phyloP scores from a whole-genome alignment of 225 moss, liverwort and hornwort genomes.

The Straminergon stramineum region DNA sequence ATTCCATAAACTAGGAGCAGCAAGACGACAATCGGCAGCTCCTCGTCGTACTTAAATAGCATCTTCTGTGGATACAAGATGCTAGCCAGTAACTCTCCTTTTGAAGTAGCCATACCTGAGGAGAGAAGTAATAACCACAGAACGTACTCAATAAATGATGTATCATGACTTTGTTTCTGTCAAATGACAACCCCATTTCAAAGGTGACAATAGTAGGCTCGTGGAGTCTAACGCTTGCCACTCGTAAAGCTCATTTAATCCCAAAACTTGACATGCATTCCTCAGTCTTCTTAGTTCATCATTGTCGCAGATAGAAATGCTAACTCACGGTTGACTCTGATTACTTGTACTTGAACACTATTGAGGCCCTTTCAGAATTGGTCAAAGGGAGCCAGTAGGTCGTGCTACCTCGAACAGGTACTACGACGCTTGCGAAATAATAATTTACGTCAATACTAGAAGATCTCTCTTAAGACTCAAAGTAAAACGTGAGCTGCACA shows the following conservation, averaged over 20 bases:
- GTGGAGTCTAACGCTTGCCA: background rate
- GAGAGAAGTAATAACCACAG: background rate
- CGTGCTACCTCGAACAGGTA: background rate
- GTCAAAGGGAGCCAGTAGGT: background rate
- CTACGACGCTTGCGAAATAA: background rate
- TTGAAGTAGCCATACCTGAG: slow-evolving; percentile 77
- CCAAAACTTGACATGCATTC: background rate
- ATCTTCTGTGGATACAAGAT: slow-evolving; percentile 81
- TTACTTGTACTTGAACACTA: background rate
- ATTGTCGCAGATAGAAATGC: background rate
- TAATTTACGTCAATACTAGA: background rate
- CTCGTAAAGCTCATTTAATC: background rate
- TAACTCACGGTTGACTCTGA: background rate
- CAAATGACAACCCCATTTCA: background rate
- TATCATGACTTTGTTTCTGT: background rate
- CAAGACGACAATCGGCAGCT: slow-evolving; percentile 66
- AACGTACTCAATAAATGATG: background rate
- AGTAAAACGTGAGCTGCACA: background rate
- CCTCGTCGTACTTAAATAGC: slow-evolving; percentile 89
- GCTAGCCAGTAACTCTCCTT: slow-evolving; percentile 63
- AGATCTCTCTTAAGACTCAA: background rate
- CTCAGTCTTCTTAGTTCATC: background rate
- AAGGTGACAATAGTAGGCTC: background rate
- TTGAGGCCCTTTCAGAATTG: background rate
- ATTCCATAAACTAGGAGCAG: slow-evolving; percentile 56